phyloP scores from a whole-genome alignment of 2,329 filamentous ascomycete genomes.

The Fusarium clavum region DNA sequence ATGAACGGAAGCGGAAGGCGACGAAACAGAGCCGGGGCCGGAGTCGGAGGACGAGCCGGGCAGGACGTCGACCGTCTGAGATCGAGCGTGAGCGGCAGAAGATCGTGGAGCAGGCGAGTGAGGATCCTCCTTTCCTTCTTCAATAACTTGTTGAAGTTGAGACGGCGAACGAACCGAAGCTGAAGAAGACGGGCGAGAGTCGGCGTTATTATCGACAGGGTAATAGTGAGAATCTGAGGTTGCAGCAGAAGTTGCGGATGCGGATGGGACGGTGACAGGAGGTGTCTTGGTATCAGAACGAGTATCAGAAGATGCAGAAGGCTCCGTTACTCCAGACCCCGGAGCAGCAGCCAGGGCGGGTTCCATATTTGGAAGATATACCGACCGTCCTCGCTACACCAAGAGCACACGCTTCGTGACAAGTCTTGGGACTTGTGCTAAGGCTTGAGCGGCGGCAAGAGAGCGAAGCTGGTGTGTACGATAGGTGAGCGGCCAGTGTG shows the following conservation, averaged over 20 bases:
- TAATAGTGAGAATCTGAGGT: slow-evolving; percentile 25
- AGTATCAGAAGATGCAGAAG: slow-evolving; percentile 44
- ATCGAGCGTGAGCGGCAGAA: slow-evolving; percentile 39
- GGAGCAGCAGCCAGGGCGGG: slow-evolving; percentile 38
- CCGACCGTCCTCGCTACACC: slow-evolving; percentile 35
- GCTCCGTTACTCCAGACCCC: slow-evolving; percentile 39
- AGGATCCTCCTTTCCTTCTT: slow-evolving; percentile 5
- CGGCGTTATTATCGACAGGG: slow-evolving; percentile 30
- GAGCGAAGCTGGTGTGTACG: slow-evolving; percentile 28
- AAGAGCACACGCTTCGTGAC: slow-evolving; percentile 30
- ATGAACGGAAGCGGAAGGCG: slow-evolving; percentile 26
- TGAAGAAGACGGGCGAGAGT: slow-evolving; percentile 37
- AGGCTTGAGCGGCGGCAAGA: slow-evolving; percentile 20
- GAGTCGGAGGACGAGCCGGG: slow-evolving; percentile 38
- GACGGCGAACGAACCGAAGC: slow-evolving; percentile 33
- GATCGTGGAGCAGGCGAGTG: slow-evolving; percentile 28
- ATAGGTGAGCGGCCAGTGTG: slow-evolving; percentile 12
- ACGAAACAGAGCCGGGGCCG: slow-evolving; percentile 24
- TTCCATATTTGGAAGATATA: slow-evolving; percentile 46
- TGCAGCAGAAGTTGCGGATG: slow-evolving; percentile 28
- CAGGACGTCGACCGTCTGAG: slow-evolving; percentile 43
- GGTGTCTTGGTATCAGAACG: slow-evolving; percentile 41
- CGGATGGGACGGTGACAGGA: slow-evolving; percentile 32
- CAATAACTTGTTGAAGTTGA: slow-evolving; percentile 12
- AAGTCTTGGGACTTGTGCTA: slow-evolving; percentile 15